Evolutionary conservation across 345 rosid genomes (phyloP).

Genomic region (Trapa bicornis): DNA sequence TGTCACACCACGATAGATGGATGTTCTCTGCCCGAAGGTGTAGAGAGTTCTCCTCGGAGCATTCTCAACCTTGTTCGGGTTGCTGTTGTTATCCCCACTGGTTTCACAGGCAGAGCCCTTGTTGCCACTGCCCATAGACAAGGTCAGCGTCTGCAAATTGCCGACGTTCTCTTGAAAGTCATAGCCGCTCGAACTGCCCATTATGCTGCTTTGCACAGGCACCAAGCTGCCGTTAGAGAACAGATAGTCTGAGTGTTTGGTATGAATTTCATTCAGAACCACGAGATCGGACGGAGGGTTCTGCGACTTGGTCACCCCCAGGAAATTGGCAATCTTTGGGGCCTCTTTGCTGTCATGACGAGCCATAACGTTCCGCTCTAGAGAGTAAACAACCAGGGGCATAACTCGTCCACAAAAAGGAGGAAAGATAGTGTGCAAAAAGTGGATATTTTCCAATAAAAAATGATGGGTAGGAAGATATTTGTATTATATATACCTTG

Average conservation of each 20-base stretch:
- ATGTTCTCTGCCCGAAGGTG: constrained; percentile 95
- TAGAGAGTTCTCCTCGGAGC: constrained; percentile 77
- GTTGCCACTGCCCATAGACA: constrained; percentile 89
- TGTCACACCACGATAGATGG: constrained; percentile 95
- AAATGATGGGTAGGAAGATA: background rate
- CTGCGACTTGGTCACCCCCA: constrained; percentile 81
- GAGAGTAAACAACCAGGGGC: background rate
- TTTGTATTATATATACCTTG: constrained; percentile 42
- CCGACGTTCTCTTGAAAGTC: constrained; percentile 59
- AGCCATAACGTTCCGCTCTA: constrained; percentile 74
- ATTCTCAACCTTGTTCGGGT: constrained; percentile 35
- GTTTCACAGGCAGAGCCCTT: constrained; percentile 51
- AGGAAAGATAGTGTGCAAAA: background rate
- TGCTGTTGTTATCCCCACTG: constrained; percentile 46
- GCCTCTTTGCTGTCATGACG: constrained; percentile 50
- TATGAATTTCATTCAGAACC: constrained; percentile 51
- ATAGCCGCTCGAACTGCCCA: constrained; percentile 25
- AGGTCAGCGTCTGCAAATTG: constrained; percentile 67
- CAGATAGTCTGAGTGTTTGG: constrained; percentile 44
- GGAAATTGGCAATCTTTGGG: constrained; percentile 93
- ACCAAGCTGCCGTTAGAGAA: constrained; percentile 42
- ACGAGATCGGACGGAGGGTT: constrained; percentile 53
- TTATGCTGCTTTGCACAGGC: constrained; percentile 37
- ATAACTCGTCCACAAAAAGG: too few species aligned
- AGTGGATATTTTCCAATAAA: background rate